A percentile compares a stretch with the other conserved stretches of the same genome.
Evolutionary conservation across 1,139 yeast genomes (phyloP).

Genomic region (Suhomyces anneliseae): DNA sequence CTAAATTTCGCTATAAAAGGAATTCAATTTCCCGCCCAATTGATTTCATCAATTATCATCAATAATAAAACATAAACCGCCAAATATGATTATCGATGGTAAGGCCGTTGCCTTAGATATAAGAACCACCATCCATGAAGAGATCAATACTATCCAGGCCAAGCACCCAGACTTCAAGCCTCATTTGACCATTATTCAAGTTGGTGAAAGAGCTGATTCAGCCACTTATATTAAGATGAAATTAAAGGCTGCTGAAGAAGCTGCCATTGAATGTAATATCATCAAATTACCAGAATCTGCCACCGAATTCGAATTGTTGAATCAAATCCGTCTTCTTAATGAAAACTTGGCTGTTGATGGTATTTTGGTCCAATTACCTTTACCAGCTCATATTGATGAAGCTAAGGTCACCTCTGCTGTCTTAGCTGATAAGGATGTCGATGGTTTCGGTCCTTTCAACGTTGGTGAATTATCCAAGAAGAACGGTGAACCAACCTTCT

Average conservation of each 20-base stretch:
- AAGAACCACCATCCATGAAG: constrained; percentile 50
- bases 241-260: constrained; percentile 85
- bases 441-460: constrained; percentile 89
- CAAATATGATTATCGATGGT: constrained; percentile 55
- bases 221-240: constrained; percentile 95
- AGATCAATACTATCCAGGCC: constrained; percentile 55
- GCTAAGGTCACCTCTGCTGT: constrained; percentile 76
- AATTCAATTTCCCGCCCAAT: not conserved
- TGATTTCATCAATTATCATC: not conserved
- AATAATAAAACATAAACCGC: not conserved
- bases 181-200: constrained; percentile 79
- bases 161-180: constrained; percentile 69
- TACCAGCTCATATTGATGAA: constrained; percentile 83
- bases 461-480: constrained; percentile 91
- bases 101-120: constrained; percentile 63
- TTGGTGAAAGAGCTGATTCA: constrained; percentile 88
- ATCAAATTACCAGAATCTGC: constrained; percentile 64
- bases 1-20: constrained; percentile 6
- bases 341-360: constrained; percentile 76
- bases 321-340: constrained; percentile 62
- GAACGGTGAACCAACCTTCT: constrained; percentile 79
- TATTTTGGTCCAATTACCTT: constrained; percentile 84
- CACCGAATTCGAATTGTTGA: constrained; percentile 59
- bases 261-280: constrained; percentile 71
- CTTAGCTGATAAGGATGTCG: constrained; percentile 82